Conservation (phyloP, 371 early-diverging fungal species). For the Phascolomyces articulosus region DNA sequence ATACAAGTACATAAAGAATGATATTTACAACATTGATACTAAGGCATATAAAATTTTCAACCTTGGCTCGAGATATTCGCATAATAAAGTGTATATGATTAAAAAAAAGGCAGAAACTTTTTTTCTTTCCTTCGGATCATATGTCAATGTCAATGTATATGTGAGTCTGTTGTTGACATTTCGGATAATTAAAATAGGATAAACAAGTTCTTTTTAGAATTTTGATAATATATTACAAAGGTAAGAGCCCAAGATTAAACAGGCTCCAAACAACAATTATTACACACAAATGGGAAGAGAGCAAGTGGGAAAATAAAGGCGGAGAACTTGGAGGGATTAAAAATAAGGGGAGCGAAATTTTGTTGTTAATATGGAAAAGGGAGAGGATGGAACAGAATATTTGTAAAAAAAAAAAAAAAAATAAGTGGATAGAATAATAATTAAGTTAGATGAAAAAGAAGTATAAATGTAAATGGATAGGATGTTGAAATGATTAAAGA, state of each 20-base stretch:
- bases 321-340: not conserved
- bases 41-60: conserved; percentile 36
- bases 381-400: not conserved
- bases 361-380: not conserved
- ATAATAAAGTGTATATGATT: not conserved
- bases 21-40: conserved; percentile 31
- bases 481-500: not conserved
- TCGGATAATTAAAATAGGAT: not conserved
- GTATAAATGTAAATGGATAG: no score
- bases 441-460: no score
- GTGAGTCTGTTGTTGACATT: no score
- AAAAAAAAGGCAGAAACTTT: not conserved
- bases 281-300: not conserved
- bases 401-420: not conserved
- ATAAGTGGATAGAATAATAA: not conserved
- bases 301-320: not conserved
- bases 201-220: not conserved
- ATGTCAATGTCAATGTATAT: not conserved
- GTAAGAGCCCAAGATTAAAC: not conserved
- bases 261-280: conserved; percentile 1
- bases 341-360: not conserved
- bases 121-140: not conserved
- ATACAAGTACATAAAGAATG: conserved; percentile 27
- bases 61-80: conserved; percentile 34
- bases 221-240: not conserved